These are phyloP conservation scores for Hansfordia pulvinata DNA, from an alignment of 2,329 filamentous ascomycete species.

Conservation along the genomic window DNA sequence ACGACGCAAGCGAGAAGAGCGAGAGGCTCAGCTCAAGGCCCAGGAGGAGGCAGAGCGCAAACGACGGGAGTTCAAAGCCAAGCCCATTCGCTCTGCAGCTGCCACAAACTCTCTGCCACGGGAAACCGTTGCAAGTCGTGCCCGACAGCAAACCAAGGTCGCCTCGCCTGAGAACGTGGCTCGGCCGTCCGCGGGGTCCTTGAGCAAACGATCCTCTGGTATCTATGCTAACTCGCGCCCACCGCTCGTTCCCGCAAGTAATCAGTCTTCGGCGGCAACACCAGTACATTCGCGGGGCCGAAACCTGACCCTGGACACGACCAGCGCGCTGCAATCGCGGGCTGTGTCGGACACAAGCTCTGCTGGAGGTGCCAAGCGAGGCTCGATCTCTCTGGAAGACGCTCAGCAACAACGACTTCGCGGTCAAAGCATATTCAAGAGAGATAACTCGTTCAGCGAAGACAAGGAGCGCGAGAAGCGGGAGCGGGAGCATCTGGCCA, in stretches of 20 bases:
- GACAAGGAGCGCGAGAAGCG: slow-evolving; percentile 38
- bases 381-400: slow-evolving; percentile 35
- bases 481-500: slow-evolving; percentile 4
- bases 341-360: slow-evolving; percentile 19
- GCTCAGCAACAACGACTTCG: slow-evolving; percentile 34
- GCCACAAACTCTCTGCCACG: slow-evolving; percentile 30
- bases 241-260: slow-evolving; percentile 15
- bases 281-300: slow-evolving; percentile 14
- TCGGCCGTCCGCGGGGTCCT: slow-evolving; percentile 5
- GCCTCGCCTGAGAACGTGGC: slow-evolving; percentile 12
- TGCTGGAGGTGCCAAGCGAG: slow-evolving; percentile 30
- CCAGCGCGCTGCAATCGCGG: slow-evolving; percentile 3
- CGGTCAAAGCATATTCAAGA: slow-evolving; percentile 37
- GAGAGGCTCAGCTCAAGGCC: slow-evolving; percentile 35
- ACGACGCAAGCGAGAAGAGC: slow-evolving; percentile 39
- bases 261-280: no score
- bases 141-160: slow-evolving; percentile 29
- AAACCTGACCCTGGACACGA: slow-evolving; percentile 6
- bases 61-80: slow-evolving; percentile 50
- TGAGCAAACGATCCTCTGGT: slow-evolving; percentile 15
- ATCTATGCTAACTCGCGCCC: slow-evolving; percentile 13
- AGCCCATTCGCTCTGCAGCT: slow-evolving; percentile 34
- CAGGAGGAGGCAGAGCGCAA: slow-evolving; percentile 47
- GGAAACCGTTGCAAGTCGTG: slow-evolving; percentile 43
- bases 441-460: slow-evolving; percentile 32